These are phyloP conservation scores for Spizellomyces punctatus DNA, from an alignment of 192 early-diverging fungal species.

Conservation along the genomic window DNA sequence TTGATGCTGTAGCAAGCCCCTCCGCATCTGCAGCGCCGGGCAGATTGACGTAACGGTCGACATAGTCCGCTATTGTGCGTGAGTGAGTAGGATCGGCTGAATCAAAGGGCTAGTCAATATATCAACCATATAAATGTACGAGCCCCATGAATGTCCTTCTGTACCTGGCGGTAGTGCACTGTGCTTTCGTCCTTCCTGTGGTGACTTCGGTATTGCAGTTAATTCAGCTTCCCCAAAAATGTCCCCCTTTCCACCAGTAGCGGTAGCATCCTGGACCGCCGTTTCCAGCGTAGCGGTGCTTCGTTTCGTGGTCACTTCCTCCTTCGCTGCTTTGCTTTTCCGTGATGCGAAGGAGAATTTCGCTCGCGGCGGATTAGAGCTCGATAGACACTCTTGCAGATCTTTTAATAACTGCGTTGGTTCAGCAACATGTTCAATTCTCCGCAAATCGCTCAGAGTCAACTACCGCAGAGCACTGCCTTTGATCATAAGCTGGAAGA, in stretches of 20 bases:
- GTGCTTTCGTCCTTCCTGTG: not conserved
- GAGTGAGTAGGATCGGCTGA: not conserved
- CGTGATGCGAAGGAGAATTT: conserved; percentile 59
- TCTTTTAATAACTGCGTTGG: conserved; percentile 9
- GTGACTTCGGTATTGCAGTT: not conserved
- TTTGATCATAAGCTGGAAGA: conserved; percentile 71
- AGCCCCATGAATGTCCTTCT: not conserved
- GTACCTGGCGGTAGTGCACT: not conserved
- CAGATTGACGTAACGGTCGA: not conserved
- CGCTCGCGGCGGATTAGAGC: conserved; percentile 37
- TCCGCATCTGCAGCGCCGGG: not conserved
- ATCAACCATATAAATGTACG: not conserved
- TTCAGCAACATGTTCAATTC: not conserved
- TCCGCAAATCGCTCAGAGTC: too few species aligned
- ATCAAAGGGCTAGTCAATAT: not conserved
- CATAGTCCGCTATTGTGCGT: not conserved
- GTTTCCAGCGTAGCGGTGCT: not conserved
- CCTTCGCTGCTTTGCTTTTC: not conserved
- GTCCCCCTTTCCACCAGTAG: not conserved
- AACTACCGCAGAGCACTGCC: conserved; percentile 58
- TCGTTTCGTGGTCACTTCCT: not conserved
- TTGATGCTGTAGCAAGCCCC: not conserved
- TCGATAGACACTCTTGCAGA: conserved; percentile 51
- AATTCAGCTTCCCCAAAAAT: not conserved
- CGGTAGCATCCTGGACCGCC: conserved; percentile 1